These are phyloP conservation scores for Penicillium brevicompactum DNA, from an alignment of 2,329 filamentous ascomycete genomes.

Conservation along the genomic window DNA sequence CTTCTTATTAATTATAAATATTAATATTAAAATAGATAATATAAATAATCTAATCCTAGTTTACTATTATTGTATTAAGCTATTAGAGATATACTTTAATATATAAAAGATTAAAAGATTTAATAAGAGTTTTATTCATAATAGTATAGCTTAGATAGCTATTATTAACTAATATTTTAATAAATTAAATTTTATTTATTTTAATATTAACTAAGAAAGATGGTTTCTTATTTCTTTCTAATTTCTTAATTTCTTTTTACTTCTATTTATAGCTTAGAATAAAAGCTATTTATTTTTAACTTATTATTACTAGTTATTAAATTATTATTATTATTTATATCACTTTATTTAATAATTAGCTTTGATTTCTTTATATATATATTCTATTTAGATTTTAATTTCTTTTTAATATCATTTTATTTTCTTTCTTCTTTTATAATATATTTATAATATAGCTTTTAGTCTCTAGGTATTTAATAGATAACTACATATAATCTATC, in stretches of 20 bases:
- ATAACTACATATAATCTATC: background rate
- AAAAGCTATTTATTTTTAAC: background rate
- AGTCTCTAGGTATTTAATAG: background rate
- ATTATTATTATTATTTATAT: background rate
- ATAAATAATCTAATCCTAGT: background rate
- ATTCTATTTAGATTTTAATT: background rate
- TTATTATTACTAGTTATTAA: background rate
- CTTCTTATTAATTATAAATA: too few species aligned
- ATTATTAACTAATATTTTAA: background rate
- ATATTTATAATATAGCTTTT: too few species aligned
- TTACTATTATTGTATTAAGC: background rate
- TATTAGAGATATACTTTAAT: background rate
- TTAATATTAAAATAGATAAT: background rate
- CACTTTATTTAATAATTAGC: background rate
- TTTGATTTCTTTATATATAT: background rate
- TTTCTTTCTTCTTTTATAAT: too few species aligned
- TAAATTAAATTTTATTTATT: background rate
- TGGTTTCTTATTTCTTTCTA: background rate
- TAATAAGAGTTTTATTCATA: background rate
- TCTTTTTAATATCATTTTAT: background rate
- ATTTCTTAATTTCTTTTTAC: background rate
- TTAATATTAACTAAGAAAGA: background rate
- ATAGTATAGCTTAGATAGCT: background rate
- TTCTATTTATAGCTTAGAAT: slow-evolving; percentile 1
- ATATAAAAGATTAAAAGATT: background rate